phyloP scores from a whole-genome alignment of 2,329 filamentous ascomycete genomes.

The Nothophoma quercina region DNA sequence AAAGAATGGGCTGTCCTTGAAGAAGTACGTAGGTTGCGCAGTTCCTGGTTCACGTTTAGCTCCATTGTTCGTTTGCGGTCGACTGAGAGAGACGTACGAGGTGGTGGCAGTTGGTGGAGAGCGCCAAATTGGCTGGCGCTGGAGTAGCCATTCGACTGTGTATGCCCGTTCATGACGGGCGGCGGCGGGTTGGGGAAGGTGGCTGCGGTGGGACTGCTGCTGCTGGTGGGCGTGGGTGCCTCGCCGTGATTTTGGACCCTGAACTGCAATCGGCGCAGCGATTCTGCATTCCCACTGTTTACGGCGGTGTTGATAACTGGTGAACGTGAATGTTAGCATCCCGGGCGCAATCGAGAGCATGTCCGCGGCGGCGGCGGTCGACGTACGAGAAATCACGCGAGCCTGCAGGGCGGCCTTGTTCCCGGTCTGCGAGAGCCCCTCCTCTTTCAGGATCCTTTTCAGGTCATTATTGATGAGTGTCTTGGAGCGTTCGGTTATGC shows the following conservation, averaged over 20 bases:
- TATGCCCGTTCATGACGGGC: slow-evolving; percentile 32
- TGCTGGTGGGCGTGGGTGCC: slow-evolving; percentile 36
- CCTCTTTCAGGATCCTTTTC: slow-evolving; percentile 76
- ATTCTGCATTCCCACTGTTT: slow-evolving; percentile 41
- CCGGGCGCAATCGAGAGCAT: slow-evolving; percentile 2
- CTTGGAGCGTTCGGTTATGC: slow-evolving; percentile 58
- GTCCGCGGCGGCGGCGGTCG: slow-evolving; percentile 15
- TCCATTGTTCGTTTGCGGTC: not conserved
- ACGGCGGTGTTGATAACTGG: slow-evolving; percentile 52
- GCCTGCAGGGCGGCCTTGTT: slow-evolving; percentile 84
- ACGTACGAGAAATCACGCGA: slow-evolving; percentile 80
- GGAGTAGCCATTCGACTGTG: slow-evolving; percentile 29
- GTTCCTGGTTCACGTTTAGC: slow-evolving; percentile 41
- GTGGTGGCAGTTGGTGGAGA: slow-evolving; percentile 21
- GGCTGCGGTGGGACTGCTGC: slow-evolving; percentile 28
- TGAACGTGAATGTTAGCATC: slow-evolving; percentile 30
- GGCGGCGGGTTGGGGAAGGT: slow-evolving; percentile 25
- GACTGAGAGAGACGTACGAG: slow-evolving; percentile 24
- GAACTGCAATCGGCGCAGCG: slow-evolving; percentile 50
- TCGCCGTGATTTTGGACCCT: slow-evolving; percentile 52
- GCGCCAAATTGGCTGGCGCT: slow-evolving; percentile 6
- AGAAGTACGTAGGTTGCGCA: slow-evolving; percentile 53
- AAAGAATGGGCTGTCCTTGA: slow-evolving; percentile 88
- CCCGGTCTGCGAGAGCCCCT: slow-evolving; percentile 75
- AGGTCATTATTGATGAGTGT: slow-evolving; percentile 71